Percentiles rank a stretch among this genome's conserved stretches.
Evolutionary conservation across 2,329 filamentous ascomycete genomes (phyloP).

Genomic region (Microcyclospora pomicola): DNA sequence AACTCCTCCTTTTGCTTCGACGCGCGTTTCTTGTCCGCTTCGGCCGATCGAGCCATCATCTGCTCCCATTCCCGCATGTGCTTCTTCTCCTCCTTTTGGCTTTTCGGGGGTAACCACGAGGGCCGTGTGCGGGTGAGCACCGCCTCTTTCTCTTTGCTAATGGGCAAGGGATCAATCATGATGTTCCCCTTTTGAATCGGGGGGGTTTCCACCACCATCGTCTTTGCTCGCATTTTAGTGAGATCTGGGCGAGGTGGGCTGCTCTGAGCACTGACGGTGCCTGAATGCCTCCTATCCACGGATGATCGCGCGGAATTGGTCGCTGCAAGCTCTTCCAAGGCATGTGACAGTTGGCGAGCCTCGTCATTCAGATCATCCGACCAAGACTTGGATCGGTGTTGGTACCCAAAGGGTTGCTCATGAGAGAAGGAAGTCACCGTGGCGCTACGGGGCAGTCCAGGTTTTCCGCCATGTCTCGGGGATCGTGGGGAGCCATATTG

Average conservation of each 20-base stretch:
- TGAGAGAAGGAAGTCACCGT: slow-evolving; percentile 15
- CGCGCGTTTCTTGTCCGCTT: slow-evolving; percentile 40
- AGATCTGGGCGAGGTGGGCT: slow-evolving; percentile 16
- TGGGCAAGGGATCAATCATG: slow-evolving; percentile 71
- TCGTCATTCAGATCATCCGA: slow-evolving; percentile 58
- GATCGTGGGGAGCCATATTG: slow-evolving; percentile 15
- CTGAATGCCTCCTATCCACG: slow-evolving; percentile 31
- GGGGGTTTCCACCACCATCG: slow-evolving; percentile 31
- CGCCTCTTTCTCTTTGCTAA: slow-evolving; percentile 77
- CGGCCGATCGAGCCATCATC: slow-evolving; percentile 57
- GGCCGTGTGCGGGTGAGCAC: slow-evolving; percentile 64
- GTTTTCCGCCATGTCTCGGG: slow-evolving; percentile 15
- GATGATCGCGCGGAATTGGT: slow-evolving; percentile 4
- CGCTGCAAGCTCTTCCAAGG: slow-evolving; percentile 64
- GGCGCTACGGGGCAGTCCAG: slow-evolving; percentile 18
- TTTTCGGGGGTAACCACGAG: slow-evolving; percentile 74
- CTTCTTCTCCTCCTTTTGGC: slow-evolving; percentile 77
- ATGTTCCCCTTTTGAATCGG: slow-evolving; percentile 60
- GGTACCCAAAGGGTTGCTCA: slow-evolving; percentile 12
- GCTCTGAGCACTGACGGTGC: slow-evolving; percentile 9
- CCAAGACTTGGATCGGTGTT: slow-evolving; percentile 53
- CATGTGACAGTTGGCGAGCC: slow-evolving; percentile 60
- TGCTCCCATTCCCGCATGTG: slow-evolving; percentile 76
- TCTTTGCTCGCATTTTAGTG: slow-evolving; percentile 12
- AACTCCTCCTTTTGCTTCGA: slow-evolving; percentile 38